These are phyloP conservation scores for Camellia granthamiana DNA, from an alignment of 148 eudicot species.

Conservation along the genomic window DNA sequence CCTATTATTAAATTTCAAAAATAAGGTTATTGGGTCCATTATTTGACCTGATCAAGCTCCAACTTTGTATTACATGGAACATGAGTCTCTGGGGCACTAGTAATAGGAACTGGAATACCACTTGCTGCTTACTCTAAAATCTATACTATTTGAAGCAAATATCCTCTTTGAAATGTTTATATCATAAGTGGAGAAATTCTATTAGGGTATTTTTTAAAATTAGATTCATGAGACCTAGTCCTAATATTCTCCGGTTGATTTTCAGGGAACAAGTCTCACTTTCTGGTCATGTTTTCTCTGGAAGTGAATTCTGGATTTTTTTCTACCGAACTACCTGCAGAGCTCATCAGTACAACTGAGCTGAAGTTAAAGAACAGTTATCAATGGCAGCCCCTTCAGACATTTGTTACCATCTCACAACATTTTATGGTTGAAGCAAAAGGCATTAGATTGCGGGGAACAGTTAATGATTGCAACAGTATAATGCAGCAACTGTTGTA, in stretches of 20 bases:
- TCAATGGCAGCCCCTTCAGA: conserved; percentile 88
- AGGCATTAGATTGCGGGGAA: conserved; percentile 76
- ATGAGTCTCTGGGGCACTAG: too few relatives aligned
- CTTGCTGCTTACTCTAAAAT: too few relatives aligned
- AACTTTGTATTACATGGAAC: too few relatives aligned
- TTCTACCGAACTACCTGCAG: conserved; percentile 64
- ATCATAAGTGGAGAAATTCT: not conserved
- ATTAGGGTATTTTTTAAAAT: not conserved
- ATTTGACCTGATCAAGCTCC: too few relatives aligned
- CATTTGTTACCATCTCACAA: conserved; percentile 78
- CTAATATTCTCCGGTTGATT: conserved; percentile 9
- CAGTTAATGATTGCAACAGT: conserved; percentile 64
- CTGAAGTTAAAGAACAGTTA: conserved; percentile 56
- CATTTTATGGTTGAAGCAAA: conserved; percentile 71
- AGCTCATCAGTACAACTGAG: conserved; percentile 75
- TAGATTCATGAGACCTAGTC: not conserved
- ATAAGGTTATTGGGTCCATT: too few relatives aligned
- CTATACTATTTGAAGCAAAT: too few relatives aligned
- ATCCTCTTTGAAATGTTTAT: too few relatives aligned
- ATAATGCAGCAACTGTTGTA: conserved; percentile 59
- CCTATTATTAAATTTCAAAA: not conserved
- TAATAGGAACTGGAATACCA: too few relatives aligned
- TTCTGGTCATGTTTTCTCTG: conserved; percentile 66
- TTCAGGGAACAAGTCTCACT: conserved; percentile 64
- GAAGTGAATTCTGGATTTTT: conserved; percentile 74